Conservation (phyloP, 75 land plant genomes). For the Adiantum capillusveneris region DNA sequence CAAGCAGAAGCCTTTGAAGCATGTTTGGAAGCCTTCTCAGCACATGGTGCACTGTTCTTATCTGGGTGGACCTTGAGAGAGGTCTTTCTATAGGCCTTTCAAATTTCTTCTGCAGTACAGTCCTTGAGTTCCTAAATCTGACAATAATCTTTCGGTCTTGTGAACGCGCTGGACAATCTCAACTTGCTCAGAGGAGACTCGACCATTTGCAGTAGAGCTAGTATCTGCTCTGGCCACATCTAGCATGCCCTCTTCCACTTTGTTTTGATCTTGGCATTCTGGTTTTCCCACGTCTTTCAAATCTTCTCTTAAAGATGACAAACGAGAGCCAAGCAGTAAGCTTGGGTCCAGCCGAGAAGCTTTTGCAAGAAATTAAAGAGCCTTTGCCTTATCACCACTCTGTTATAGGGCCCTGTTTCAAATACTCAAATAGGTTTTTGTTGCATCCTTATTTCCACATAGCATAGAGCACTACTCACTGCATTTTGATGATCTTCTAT, state of each 20-base stretch:
- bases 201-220: not conserved
- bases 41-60: conserved; percentile 79
- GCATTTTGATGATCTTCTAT: too few species aligned
- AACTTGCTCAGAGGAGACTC: not conserved
- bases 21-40: conserved; percentile 87
- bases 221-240: too few species aligned
- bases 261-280: too few species aligned
- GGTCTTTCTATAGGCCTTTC: conserved; percentile 81
- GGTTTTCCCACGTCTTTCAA: too few species aligned
- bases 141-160: conserved; percentile 55
- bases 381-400: conserved; percentile 49
- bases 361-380: conserved; percentile 55
- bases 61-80: conserved; percentile 94
- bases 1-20: conserved; percentile 81
- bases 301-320: too few species aligned
- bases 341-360: conserved; percentile 26
- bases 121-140: conserved; percentile 59
- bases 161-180: not conserved
- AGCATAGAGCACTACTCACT: too few species aligned
- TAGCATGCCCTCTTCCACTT: too few species aligned
- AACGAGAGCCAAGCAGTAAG: not conserved
- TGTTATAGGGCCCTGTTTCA: conserved; percentile 55
- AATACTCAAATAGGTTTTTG: conserved; percentile 55
- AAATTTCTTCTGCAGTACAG: conserved; percentile 61
- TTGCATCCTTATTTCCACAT: conserved; percentile 86